Conservation (phyloP, 306 rosid genomes). For the Ormosia semicastrata region DNA sequence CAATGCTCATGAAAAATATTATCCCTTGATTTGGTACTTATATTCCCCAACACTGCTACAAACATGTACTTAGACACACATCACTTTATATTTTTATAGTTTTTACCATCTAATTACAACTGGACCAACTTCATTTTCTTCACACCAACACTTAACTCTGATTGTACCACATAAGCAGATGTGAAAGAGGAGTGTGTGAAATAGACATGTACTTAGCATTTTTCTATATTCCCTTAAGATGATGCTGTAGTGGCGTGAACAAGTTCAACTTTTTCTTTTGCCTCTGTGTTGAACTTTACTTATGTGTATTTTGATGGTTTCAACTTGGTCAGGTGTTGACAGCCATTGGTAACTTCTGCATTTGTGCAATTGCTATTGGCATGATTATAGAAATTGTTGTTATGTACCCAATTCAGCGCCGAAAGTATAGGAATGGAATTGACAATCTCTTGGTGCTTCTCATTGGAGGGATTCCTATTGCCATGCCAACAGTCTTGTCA, state of each 20-base stretch:
- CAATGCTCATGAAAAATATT: not conserved
- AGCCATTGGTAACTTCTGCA: conserved; percentile 92
- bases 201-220: no score
- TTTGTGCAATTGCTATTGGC: conserved; percentile 79
- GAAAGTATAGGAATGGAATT: conserved; percentile 72
- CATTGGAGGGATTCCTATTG: conserved; percentile 95
- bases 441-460: conserved; percentile 89
- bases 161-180: no score
- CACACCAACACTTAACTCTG: no score
- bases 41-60: no score
- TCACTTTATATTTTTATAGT: no score
- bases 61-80: no score
- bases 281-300: not conserved
- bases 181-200: no score
- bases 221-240: not conserved
- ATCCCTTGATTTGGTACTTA: not conserved
- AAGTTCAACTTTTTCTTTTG: not conserved
- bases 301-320: conserved; percentile 12
- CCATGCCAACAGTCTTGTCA: conserved; percentile 92
- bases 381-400: conserved; percentile 70
- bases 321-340: conserved; percentile 66
- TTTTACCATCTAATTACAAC: no score
- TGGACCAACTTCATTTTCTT: no score
- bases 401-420: conserved; percentile 83
- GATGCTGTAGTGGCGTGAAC: not conserved